Evolutionary conservation across 2,329 filamentous ascomycete species (phyloP).

Genomic region (Aspergillus quadrilineatus): DNA sequence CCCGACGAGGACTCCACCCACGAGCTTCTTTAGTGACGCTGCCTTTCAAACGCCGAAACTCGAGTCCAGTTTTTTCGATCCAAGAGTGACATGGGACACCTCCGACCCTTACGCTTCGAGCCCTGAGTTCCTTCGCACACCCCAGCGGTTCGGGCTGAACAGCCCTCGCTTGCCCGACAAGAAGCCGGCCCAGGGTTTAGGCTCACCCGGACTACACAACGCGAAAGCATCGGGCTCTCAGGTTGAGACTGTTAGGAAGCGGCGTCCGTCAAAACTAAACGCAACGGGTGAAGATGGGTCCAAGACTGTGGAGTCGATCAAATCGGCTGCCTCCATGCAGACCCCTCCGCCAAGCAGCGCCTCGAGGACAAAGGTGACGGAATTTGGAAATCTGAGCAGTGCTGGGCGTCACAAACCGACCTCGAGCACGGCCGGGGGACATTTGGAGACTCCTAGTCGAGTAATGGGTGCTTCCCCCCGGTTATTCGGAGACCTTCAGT

Average conservation of each 20-base stretch:
- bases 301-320: conserved; percentile 36
- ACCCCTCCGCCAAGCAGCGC: conserved; percentile 63
- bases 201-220: conserved; percentile 15
- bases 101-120: conserved; percentile 49
- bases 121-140: conserved; percentile 46
- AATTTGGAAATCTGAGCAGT: conserved; percentile 28
- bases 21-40: conserved; percentile 37
- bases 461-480: conserved; percentile 46
- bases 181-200: conserved; percentile 9
- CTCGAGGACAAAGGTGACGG: conserved; percentile 48
- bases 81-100: conserved; percentile 48
- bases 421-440: conserved; percentile 25
- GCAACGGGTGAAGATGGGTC: conserved; percentile 32
- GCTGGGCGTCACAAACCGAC: conserved; percentile 23
- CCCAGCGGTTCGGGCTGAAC: conserved; percentile 39
- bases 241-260: conserved; percentile 36
- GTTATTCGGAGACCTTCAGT: conserved; percentile 55
- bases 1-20: conserved; percentile 46
- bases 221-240: conserved; percentile 28
- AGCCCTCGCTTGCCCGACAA: conserved; percentile 25
- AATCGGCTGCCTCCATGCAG: conserved; percentile 54
- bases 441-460: conserved; percentile 48
- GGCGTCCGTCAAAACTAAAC: conserved; percentile 30
- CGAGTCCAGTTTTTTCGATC: conserved; percentile 49
- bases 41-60: conserved; percentile 48